Evolutionary conservation across 495 filamentous ascomycete genomes (phyloP), one percentile per base, ranked within the genome.

Genomic region (Tuber brumale): DNA sequence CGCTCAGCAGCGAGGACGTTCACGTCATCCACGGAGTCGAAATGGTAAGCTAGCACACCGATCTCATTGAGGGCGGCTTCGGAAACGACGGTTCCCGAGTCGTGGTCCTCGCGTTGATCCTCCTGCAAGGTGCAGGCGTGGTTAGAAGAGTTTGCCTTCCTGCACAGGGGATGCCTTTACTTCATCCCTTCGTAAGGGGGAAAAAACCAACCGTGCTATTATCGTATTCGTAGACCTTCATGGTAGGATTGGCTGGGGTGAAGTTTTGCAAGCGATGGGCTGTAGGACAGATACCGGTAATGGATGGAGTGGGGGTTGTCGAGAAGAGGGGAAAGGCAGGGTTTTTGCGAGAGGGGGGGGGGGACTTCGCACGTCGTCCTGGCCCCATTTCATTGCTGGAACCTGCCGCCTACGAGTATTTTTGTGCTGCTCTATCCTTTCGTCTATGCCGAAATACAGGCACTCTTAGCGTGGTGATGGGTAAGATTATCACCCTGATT

Each of bases 31-130:
- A 81, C 57, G 43, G 73, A 75, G 35, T 90, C 87, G 83, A 91
- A 90, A 80, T 88, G 86, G 84, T 87, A 90, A 87, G 95, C 93
- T 66, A 93, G 83, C 39, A 99, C 91, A 77, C 95, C 95, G 19
- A 99, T 85, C 48, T 86, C 85, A 72, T 86, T 84, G 73, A 99
- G 91, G 76, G 92, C 89, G 48, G 89, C 85, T 23, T 85, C 82
- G 70, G 82, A 76, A 70, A 96, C 87, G 23, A 85, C 82, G 76
- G 88, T 89, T 82, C 92, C 92, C 37, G 94, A 94, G 86, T 97
- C 90, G 85, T 99, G 95, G 77, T 92, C 89, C 71, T 91, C 89
- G 79, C 96, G 93, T 85, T 97, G 96, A 87, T 98, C 96, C 85
- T 92, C 93, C 93, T 97, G 79, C 61, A 48, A 70, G 69, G 76